Conservation (phyloP, 202 grass and related monocot genomes). For the Cymbopogon flexuosus region DNA sequence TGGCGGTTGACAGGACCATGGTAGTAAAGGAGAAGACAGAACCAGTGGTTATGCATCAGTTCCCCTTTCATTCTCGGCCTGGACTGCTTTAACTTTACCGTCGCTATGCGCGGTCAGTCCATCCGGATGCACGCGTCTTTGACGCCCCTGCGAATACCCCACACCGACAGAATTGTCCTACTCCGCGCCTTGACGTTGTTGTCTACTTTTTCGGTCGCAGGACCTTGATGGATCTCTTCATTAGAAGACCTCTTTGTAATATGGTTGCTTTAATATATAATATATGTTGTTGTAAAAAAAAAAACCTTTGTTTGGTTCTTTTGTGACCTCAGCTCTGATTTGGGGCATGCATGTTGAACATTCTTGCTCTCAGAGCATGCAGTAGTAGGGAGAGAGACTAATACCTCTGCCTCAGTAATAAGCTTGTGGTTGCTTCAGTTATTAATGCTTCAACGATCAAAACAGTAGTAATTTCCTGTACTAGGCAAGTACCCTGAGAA, state of each 20-base stretch:
- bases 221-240: no score
- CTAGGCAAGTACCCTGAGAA: neutral
- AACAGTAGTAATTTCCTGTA: neutral
- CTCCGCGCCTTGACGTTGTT: no score
- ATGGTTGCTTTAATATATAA: no score
- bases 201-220: no score
- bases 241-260: no score
- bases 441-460: neutral
- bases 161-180: no score
- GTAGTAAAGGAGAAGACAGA: conserved; percentile 8
- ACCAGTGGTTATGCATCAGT: conserved; percentile 20
- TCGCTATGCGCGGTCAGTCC: no score
- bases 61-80: conserved; percentile 34
- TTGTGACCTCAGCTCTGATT: neutral
- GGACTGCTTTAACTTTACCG: conserved; percentile 11
- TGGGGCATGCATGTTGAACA: neutral
- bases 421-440: no score
- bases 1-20: neutral
- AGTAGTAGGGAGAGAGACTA: neutral
- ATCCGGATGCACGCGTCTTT: no score
- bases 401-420: neutral
- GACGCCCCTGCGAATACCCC: no score
- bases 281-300: no score
- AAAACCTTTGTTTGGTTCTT: no score
- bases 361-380: neutral